These are phyloP conservation scores for Fonsecaea multimorphosa DNA, from an alignment of 2,329 filamentous ascomycete species.

Conservation along the genomic window DNA sequence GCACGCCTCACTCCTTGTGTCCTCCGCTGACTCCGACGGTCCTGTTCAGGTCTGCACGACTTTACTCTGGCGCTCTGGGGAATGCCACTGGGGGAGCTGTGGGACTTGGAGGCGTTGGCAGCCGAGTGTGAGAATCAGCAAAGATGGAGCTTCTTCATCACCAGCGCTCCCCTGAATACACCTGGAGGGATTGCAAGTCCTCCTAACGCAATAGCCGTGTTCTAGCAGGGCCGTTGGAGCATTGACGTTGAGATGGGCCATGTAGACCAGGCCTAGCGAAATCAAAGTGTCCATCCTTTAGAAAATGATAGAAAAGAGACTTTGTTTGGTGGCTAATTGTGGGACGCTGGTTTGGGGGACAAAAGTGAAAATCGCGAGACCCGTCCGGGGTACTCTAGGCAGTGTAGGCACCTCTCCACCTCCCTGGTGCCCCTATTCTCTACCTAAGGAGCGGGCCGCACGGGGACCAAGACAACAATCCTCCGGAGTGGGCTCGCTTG, in stretches of 20 bases:
- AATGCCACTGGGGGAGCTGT: slow-evolving; percentile 53
- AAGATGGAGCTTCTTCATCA: slow-evolving; percentile 56
- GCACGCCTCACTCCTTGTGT: slow-evolving; percentile 31
- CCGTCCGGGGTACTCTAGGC: not conserved
- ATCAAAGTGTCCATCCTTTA: too few relatives aligned
- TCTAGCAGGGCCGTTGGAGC: slow-evolving; percentile 41
- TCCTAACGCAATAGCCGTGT: slow-evolving; percentile 54
- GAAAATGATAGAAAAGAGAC: not conserved
- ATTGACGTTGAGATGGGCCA: not conserved
- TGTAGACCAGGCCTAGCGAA: too few relatives aligned
- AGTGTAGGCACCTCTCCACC: too few relatives aligned
- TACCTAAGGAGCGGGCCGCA: not conserved
- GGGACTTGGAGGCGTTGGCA: slow-evolving; percentile 49
- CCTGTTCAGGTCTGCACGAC: slow-evolving; percentile 44
- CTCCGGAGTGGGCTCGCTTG: not conserved
- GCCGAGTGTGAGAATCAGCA: slow-evolving; percentile 44
- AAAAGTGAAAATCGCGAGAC: not conserved
- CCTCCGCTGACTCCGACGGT: not conserved
- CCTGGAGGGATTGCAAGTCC: slow-evolving; percentile 54
- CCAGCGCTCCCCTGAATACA: slow-evolving; percentile 55
- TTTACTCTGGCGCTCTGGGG: slow-evolving; percentile 56
- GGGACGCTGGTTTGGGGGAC: not conserved
- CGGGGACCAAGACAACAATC: not conserved
- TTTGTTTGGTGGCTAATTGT: not conserved
- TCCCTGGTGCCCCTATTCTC: not conserved